Evolutionary conservation across 1,139 yeast species (phyloP).

Genomic region (Sugiyamaella novakii): DNA sequence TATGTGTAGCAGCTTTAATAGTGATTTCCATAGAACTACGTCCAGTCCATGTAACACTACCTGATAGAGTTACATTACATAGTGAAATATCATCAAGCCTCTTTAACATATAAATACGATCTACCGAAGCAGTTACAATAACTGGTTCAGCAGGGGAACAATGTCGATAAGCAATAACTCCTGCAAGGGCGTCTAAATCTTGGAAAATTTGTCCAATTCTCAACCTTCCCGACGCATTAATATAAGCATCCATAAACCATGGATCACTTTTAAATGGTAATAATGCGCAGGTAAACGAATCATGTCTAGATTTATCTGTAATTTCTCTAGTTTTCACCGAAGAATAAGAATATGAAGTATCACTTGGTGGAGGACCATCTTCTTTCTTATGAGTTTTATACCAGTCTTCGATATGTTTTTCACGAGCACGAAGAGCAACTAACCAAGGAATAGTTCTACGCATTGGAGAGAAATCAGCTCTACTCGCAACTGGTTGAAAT

Average conservation of each 20-base stretch:
- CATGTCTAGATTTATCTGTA: constrained; percentile 70
- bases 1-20: constrained; percentile 81
- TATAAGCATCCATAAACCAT: constrained; percentile 82
- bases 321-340: constrained; percentile 58
- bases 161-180: constrained; percentile 81
- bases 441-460: constrained; percentile 66
- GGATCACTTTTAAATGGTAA: constrained; percentile 84
- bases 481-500: constrained; percentile 42
- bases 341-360: constrained; percentile 67
- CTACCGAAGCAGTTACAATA: constrained; percentile 92
- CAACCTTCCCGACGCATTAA: constrained; percentile 84
- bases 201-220: constrained; percentile 91
- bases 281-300: constrained; percentile 71
- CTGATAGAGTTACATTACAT: constrained; percentile 79
- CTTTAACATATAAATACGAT: constrained; percentile 83
- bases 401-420: constrained; percentile 69
- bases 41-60: constrained; percentile 92
- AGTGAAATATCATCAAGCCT: constrained; percentile 77
- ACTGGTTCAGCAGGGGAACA: constrained; percentile 91
- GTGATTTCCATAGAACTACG: constrained; percentile 93
- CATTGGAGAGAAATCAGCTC: constrained; percentile 41
- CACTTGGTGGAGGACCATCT: constrained; percentile 65
- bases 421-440: constrained; percentile 75
- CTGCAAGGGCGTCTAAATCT: constrained; percentile 87
- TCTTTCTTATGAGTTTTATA: constrained; percentile 28